Percentiles rank a stretch among this genome's conserved stretches.
Conservation (phyloP, 768 basidiomycete genomes). For the Arthromyces matolae region DNA sequence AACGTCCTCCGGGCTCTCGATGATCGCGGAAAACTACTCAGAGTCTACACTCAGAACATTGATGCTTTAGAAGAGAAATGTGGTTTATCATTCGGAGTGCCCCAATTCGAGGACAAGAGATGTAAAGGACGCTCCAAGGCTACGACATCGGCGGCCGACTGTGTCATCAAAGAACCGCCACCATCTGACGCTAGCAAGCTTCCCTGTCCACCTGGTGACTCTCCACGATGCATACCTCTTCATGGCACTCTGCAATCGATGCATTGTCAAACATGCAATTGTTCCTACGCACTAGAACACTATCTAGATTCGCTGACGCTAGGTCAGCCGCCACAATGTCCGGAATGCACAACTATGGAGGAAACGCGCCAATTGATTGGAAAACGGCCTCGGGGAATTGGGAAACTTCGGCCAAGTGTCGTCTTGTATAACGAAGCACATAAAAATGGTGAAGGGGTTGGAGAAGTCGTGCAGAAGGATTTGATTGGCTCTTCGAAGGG, state of each 20-base stretch:
- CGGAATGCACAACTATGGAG: slow-evolving; percentile 70
- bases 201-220: slow-evolving; percentile 51
- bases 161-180: slow-evolving; percentile 15
- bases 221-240: slow-evolving; percentile 82
- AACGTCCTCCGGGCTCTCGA: slow-evolving; percentile 70
- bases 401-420: slow-evolving; percentile 79
- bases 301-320: slow-evolving; percentile 56
- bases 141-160: slow-evolving; percentile 23
- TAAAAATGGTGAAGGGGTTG: slow-evolving; percentile 83
- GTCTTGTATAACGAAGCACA: slow-evolving; percentile 90
- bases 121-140: slow-evolving; percentile 47
- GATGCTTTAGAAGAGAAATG: slow-evolving; percentile 84
- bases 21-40: slow-evolving; percentile 67
- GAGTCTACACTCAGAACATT: slow-evolving; percentile 94
- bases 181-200: slow-evolving; percentile 29
- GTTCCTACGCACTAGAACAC: slow-evolving; percentile 61
- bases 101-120: slow-evolving; percentile 59
- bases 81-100: slow-evolving; percentile 86
- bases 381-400: slow-evolving; percentile 77
- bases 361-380: slow-evolving; percentile 67
- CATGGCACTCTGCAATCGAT: slow-evolving; percentile 82
- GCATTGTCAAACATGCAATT: slow-evolving; percentile 79
- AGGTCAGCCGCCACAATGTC: slow-evolving; percentile 72
- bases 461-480: slow-evolving; percentile 78
- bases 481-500: slow-evolving; percentile 66